These are phyloP conservation scores for Jaltomata sinuosa DNA, from an alignment of 257 asterid genomes.

Conservation along the genomic window DNA sequence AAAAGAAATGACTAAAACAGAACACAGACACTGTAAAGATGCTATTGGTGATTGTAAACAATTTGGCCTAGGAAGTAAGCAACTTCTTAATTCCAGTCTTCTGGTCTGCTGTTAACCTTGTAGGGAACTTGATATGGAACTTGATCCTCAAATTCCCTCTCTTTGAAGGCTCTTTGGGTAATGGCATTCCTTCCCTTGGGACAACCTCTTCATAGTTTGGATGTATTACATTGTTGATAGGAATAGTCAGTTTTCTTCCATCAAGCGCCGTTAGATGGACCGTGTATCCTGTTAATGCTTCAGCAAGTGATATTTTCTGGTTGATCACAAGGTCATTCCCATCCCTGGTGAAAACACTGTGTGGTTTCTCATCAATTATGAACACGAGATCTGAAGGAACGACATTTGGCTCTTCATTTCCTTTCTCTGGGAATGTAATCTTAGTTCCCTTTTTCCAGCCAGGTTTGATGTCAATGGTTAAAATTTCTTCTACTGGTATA, in stretches of 20 bases:
- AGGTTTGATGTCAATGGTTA: constrained; percentile 68
- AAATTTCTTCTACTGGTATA: constrained; percentile 57
- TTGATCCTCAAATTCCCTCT: constrained; percentile 75
- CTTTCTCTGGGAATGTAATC: constrained; percentile 92
- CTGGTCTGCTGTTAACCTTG: constrained; percentile 67
- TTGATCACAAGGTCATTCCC: constrained; percentile 64
- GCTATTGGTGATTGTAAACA: background rate
- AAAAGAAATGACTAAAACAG: background rate
- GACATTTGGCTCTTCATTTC: constrained; percentile 69
- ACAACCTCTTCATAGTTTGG: constrained; percentile 78
- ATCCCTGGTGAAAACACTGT: constrained; percentile 53
- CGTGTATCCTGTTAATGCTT: constrained; percentile 65
- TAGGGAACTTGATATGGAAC: constrained; percentile 62
- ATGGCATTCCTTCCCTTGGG: constrained; percentile 79
- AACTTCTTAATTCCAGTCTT: constrained; percentile 73
- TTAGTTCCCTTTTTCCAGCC: constrained; percentile 97
- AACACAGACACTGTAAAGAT: background rate
- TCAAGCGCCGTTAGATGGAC: constrained; percentile 60
- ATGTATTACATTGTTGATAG: constrained; percentile 43
- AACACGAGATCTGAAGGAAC: constrained; percentile 69
- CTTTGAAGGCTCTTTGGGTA: constrained; percentile 64
- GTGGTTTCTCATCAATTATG: constrained; percentile 82
- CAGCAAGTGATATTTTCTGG: constrained; percentile 49
- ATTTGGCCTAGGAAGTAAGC: constrained; percentile 30
- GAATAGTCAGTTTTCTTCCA: constrained; percentile 59